phyloP scores from a whole-genome alignment of 164 flowering plant species.

The Vitis labrusca region DNA sequence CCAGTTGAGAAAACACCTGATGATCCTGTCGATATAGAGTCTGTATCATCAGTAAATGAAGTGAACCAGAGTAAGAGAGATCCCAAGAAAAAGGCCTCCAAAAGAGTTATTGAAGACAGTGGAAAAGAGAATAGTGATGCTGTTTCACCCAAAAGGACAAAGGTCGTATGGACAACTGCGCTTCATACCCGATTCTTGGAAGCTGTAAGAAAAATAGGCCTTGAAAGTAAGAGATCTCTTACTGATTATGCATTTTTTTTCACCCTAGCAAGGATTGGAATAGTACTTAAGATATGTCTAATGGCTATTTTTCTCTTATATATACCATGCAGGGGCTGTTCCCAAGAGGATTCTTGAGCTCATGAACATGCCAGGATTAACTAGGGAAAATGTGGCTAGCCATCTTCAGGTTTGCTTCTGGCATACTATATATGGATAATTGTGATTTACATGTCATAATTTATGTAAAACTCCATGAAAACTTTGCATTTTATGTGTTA shows the following conservation, averaged over 20 bases:
- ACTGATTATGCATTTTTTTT: neutral
- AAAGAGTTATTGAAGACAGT: neutral
- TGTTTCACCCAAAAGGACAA: constrained; percentile 22
- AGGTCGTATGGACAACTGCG: constrained; percentile 44
- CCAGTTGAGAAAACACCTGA: neutral
- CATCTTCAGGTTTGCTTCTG: constrained; percentile 47
- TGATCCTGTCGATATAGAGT: neutral
- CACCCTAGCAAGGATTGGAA: neutral
- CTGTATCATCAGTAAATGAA: constrained; percentile 16
- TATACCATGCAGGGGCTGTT: constrained; percentile 31
- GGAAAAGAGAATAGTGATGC: neutral
- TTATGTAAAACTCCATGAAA: neutral
- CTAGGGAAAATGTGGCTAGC: constrained; percentile 53
- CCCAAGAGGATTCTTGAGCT: constrained; percentile 49
- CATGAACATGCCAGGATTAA: constrained; percentile 45
- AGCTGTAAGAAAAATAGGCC: constrained; percentile 37
- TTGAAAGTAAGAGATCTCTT: constrained; percentile 33
- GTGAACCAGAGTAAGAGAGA: neutral
- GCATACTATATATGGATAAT: neutral
- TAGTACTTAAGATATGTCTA: neutral
- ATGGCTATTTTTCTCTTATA: neutral
- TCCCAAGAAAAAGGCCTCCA: constrained; percentile 10
- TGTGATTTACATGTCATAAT: neutral
- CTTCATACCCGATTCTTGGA: constrained; percentile 49
- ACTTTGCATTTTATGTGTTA: neutral